phyloP scores from a whole-genome alignment of 2,329 filamentous ascomycete species.

The Colletotrichum horii region DNA sequence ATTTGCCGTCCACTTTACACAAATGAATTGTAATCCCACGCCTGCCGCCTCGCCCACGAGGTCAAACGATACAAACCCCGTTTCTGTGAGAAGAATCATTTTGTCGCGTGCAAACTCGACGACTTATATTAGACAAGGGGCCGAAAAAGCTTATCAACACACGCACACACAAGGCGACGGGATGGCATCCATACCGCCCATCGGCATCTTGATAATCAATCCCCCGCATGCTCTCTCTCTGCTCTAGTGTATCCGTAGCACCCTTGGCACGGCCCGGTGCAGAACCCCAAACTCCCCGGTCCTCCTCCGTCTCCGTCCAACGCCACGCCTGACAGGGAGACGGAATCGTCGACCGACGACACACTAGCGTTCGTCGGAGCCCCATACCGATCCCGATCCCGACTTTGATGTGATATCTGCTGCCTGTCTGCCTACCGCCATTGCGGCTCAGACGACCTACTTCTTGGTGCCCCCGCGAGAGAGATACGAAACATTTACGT shows the following conservation, averaged over 20 bases:
- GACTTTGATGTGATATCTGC: not conserved
- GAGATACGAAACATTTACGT: not conserved
- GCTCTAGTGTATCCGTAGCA: too few species aligned
- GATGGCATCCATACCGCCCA: not conserved
- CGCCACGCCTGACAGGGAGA: not conserved
- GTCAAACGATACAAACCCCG: not conserved
- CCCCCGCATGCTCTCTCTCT: not conserved
- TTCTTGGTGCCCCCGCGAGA: not conserved
- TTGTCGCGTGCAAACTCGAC: not conserved
- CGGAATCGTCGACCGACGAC: slow-evolving; percentile 1
- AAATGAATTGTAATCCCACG: not conserved
- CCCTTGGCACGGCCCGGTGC: not conserved
- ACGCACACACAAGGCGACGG: not conserved
- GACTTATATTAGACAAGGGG: not conserved
- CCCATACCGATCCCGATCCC: slow-evolving; percentile 11
- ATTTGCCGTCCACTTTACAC: not conserved
- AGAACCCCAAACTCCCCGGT: not conserved
- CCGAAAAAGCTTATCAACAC: not conserved
- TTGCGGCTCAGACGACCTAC: not conserved
- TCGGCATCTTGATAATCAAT: not conserved
- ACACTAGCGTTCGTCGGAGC: not conserved
- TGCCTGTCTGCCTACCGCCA: not conserved
- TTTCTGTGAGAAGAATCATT: not conserved
- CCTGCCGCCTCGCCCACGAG: not conserved
- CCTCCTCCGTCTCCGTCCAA: not conserved